Evolutionary conservation across 371 early-diverging fungal species (phyloP).

Genomic region (Capillidium rhysosporum): DNA sequence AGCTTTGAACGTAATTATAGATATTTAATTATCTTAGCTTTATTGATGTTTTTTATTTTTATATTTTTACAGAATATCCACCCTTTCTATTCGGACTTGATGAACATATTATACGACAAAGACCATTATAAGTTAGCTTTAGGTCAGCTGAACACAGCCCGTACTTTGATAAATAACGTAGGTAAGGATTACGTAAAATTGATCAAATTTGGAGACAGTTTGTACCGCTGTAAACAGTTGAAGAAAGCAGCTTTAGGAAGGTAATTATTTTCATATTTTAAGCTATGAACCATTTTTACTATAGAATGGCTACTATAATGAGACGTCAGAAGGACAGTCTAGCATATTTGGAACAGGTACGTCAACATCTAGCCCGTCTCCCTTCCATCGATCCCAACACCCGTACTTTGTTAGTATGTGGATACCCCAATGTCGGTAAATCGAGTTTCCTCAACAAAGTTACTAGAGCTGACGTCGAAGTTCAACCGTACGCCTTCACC

Average conservation of each 20-base stretch:
- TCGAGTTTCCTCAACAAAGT: constrained; percentile 99
- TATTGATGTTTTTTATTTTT: background rate
- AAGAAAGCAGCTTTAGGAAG: constrained; percentile 97
- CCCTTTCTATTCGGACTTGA: constrained; percentile 99
- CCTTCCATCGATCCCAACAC: constrained; percentile 99
- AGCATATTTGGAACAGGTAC: constrained; percentile 97
- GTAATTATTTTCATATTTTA: constrained; percentile 7
- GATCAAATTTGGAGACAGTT: constrained; percentile 98
- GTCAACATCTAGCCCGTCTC: constrained; percentile 95
- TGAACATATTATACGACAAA: constrained; percentile 99
- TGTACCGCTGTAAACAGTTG: constrained; percentile 98
- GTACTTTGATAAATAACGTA: constrained; percentile 86
- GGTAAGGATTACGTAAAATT: constrained; percentile 96
- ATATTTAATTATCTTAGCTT: background rate
- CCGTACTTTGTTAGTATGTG: constrained; percentile 96
- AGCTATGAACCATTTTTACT: background rate
- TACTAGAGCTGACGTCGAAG: constrained; percentile 98
- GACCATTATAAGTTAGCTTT: constrained; percentile 99
- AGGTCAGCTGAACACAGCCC: constrained; percentile 97
- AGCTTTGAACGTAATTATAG: constrained; percentile 76
- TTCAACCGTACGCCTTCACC: constrained; percentile 99
- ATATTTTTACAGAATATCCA: constrained; percentile 71
- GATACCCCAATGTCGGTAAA: constrained; percentile 99
- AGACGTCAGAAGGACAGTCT: constrained; percentile 97
- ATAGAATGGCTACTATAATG: constrained; percentile 98